These are phyloP conservation scores for Nigrograna mackinnonii DNA, from an alignment of 2,329 filamentous ascomycete species.

Conservation along the genomic window DNA sequence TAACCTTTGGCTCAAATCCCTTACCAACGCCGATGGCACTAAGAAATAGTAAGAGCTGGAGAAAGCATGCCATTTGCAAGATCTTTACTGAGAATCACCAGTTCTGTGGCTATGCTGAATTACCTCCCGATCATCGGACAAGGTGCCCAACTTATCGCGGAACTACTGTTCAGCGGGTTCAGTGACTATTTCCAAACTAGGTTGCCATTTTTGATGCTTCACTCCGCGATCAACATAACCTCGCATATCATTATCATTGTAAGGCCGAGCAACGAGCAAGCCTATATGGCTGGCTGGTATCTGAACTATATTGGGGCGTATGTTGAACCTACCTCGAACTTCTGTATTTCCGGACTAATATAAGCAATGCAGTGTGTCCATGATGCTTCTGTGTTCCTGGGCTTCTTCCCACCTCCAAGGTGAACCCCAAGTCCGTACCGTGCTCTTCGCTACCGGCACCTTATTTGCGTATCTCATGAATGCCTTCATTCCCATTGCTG, in stretches of 20 bases:
- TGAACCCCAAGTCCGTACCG: conserved; percentile 10
- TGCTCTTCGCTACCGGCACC: conserved; percentile 10
- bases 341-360: too few relatives aligned
- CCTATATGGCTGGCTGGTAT: conserved; percentile 13
- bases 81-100: too few relatives aligned
- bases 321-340: not conserved
- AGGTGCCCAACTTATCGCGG: conserved; percentile 9
- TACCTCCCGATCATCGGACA: conserved; percentile 12
- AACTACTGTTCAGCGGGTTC: conserved; percentile 10
- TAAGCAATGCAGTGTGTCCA: conserved; percentile 2
- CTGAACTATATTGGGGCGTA: conserved; percentile 7
- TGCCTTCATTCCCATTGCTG: conserved; percentile 11
- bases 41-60: conserved; percentile 10
- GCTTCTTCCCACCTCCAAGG: conserved; percentile 9
- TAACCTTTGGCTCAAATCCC: conserved; percentile 13
- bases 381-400: conserved; percentile 9
- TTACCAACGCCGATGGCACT: conserved; percentile 8
- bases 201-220: conserved; percentile 9
- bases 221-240: conserved; percentile 6
- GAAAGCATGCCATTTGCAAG: too few relatives aligned
- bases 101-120: conserved; percentile 13
- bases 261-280: conserved; percentile 7
- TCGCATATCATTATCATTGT: conserved; percentile 7
- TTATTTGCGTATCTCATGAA: conserved; percentile 3
- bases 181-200: conserved; percentile 8